Percentiles rank a stretch among this genome's conserved stretches.
Conservation (phyloP, 2,329 filamentous ascomycete species). For the Juglanconis oblonga region DNA sequence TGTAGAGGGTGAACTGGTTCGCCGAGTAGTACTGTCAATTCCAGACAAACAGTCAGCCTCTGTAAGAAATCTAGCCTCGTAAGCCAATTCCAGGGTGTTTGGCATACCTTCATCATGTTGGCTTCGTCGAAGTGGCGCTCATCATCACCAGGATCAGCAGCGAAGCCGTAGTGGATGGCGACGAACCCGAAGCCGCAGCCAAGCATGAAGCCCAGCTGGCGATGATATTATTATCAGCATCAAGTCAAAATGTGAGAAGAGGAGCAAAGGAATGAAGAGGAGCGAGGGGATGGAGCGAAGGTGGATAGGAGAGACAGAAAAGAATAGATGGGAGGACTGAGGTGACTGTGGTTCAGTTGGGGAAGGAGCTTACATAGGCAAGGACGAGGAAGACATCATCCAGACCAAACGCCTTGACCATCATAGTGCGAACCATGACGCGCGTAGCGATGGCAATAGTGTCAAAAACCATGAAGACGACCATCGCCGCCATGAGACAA, state of each 20-base stretch:
- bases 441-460: constrained; percentile 24
- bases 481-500: constrained; percentile 21
- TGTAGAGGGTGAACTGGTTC: constrained; percentile 29
- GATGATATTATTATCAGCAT: not conserved
- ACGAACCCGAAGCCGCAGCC: constrained; percentile 27
- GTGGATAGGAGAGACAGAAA: not conserved
- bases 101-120: not conserved
- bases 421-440: constrained; percentile 27
- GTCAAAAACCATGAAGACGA: constrained; percentile 27
- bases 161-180: constrained; percentile 30
- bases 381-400: constrained; percentile 28
- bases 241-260: too few relatives aligned
- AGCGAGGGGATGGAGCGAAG: not conserved
- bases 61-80: not conserved
- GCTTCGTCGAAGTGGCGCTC: constrained; percentile 24
- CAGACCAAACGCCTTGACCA: constrained; percentile 28
- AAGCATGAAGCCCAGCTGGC: constrained; percentile 26
- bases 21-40: constrained; percentile 28
- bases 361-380: constrained; percentile 23
- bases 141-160: constrained; percentile 20
- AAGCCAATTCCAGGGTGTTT: too few relatives aligned
- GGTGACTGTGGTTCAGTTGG: too few relatives aligned
- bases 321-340: not conserved
- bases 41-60: constrained; percentile 13
- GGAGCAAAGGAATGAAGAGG: not conserved